Base-by-base conservation (phyloP, 495 filamentous ascomycete species). In the Entonaema liquescens region DNA sequence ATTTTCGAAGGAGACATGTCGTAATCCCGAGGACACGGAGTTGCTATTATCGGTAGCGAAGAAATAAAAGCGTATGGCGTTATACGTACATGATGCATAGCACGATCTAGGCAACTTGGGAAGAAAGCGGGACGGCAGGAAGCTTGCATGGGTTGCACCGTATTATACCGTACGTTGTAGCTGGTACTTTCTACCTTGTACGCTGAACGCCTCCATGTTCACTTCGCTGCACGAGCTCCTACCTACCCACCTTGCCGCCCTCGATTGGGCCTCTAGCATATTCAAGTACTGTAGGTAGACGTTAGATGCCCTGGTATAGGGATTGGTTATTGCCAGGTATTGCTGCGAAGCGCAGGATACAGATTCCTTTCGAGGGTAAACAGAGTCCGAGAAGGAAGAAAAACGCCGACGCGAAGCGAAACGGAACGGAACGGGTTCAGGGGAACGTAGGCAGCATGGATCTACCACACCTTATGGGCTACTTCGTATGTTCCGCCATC, bases 321-420 rank as follows among this genome's bases (percentile, higher is more conserved):
- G 49, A 55, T 55, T 53, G 23, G 25, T n/a, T 17, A 53, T 28
- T 29, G 54, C 29, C 11, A 23, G 54, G 54, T 47, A 23, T 19
- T 55, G 53, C 9, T 50, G 52, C 28, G 19, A 36, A 57, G 52
- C 28, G 62, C 52, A 57, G 36, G n/a, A 47, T 8, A 44, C 44
- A 13, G 29, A 17, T 23, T 47, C 57, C 57, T 44, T 44, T 59
- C 23, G 31, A 54, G 33, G 49, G 28, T 57, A 47, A 33, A 47
- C 26, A 28, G 33, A 23, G 5, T 4, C 17, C 35, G 54, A 35
- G 33, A 57, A 53, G 13, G 25, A 17, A 68, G 15, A 28, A 26
- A 42, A 64, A 55, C 59, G 54, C 67, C 67, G 67, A 69, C 25
- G 60, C 21, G 52, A 56, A 65, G 62, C 60, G 67, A 64, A 55